Conservation (phyloP, 495 filamentous ascomycete genomes). For the Penicillium daleae region DNA sequence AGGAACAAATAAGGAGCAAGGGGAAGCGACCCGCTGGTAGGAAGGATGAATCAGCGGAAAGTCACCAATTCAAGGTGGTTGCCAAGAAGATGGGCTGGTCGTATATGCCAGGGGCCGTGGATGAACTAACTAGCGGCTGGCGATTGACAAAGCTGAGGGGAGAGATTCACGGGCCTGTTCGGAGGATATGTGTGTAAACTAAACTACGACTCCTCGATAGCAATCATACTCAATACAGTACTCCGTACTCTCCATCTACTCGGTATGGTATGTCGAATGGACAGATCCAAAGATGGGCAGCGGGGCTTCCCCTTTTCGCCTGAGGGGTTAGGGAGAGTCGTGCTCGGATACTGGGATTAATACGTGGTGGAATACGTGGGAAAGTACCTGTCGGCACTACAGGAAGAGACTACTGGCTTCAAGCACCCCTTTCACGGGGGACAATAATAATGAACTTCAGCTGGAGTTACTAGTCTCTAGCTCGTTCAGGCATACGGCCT, state of each 20-base stretch:
- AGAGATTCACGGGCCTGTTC: neutral
- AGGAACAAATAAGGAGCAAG: constrained; percentile 15
- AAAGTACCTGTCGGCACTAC: no score
- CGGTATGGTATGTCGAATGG: neutral
- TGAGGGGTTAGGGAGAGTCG: neutral
- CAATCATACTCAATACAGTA: no score
- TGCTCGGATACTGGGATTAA: neutral
- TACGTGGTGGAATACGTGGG: neutral
- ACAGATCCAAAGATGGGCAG: neutral
- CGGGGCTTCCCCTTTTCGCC: neutral
- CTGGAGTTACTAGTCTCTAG: neutral
- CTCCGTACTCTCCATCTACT: neutral
- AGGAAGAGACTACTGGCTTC: neutral
- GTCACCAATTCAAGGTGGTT: neutral
- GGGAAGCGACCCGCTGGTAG: constrained; percentile 14
- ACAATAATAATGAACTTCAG: constrained; percentile 1
- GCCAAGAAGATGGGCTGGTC: constrained; percentile 3
- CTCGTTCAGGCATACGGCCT: neutral
- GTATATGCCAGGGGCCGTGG: constrained; percentile 23
- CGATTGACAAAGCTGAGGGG: neutral
- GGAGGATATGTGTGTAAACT: neutral
- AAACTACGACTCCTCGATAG: neutral
- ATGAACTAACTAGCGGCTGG: neutral
- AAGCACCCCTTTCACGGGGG: neutral
- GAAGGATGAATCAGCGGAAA: constrained; percentile 11